Percentiles rank a stretch among this genome's conserved stretches.
phyloP scores from a whole-genome alignment of 768 basidiomycete species.

The Brasilioporus rufonigricans region DNA sequence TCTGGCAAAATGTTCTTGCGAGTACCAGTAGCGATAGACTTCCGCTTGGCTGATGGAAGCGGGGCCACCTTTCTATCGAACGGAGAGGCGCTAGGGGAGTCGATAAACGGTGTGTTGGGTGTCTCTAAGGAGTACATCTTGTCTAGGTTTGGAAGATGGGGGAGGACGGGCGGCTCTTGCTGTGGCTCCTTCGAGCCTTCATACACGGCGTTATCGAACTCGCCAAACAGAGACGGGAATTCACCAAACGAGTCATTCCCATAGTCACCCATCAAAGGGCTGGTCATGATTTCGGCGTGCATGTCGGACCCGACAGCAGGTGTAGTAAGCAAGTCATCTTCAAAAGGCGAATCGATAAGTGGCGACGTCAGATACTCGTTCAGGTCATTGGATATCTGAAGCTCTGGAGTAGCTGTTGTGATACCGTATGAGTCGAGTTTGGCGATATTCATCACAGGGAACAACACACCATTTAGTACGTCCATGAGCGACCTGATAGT shows the following conservation, averaged over 20 bases:
- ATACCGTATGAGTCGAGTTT: neutral
- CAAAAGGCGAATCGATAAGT: slow-evolving; percentile 45
- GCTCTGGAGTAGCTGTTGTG: slow-evolving; percentile 40
- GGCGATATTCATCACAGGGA: rapidly evolving
- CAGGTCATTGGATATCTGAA: slow-evolving; percentile 35
- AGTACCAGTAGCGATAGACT: slow-evolving; percentile 55
- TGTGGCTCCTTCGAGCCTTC: slow-evolving; percentile 12
- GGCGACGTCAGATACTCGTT: slow-evolving; percentile 48
- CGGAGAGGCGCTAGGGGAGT: slow-evolving; percentile 34
- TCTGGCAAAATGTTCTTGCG: slow-evolving; percentile 68
- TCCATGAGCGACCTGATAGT: slow-evolving; percentile 40
- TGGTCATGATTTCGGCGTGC: slow-evolving; percentile 40
- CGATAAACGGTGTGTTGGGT: slow-evolving; percentile 49
- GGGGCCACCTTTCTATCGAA: too few species aligned
- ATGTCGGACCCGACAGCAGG: slow-evolving; percentile 40
- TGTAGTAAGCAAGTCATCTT: slow-evolving; percentile 43
- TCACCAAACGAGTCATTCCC: slow-evolving; percentile 33
- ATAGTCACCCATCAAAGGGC: slow-evolving; percentile 39
- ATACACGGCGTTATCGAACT: slow-evolving; percentile 17
- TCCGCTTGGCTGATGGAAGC: slow-evolving; percentile 25
- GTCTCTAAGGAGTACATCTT: slow-evolving; percentile 46
- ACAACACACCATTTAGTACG: slow-evolving; percentile 36
- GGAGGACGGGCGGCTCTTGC: slow-evolving; percentile 2
- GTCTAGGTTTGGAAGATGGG: slow-evolving; percentile 30
- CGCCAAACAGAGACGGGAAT: slow-evolving; percentile 33